phyloP scores from a whole-genome alignment of 1,284 basidiomycete genomes.

The Marasmius oreades region DNA sequence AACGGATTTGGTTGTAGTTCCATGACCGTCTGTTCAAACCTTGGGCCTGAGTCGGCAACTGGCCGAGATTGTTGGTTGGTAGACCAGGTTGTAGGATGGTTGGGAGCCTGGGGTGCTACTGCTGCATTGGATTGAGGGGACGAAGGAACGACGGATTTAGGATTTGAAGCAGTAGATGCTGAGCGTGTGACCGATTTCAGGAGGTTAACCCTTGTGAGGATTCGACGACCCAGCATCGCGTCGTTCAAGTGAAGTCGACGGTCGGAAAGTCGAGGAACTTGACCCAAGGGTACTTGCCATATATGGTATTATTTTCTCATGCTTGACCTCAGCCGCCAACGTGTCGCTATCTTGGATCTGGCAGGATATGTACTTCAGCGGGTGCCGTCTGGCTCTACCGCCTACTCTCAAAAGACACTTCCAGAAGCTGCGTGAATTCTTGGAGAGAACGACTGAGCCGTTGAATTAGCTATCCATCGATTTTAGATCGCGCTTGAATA shows the following conservation, averaged over 20 bases:
- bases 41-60: slow-evolving; percentile 52
- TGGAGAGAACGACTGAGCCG: too few species aligned
- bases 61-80: slow-evolving; percentile 68
- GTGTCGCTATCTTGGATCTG: too few species aligned
- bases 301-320: too few species aligned
- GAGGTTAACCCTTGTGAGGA: slow-evolving; percentile 3
- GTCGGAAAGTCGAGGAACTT: neutral
- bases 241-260: neutral
- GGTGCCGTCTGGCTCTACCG: too few species aligned
- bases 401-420: too few species aligned
- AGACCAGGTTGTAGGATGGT: slow-evolving; percentile 76
- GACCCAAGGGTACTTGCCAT: too few species aligned
- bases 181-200: slow-evolving; percentile 5
- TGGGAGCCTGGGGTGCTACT: slow-evolving; percentile 66
- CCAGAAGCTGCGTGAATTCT: too few species aligned
- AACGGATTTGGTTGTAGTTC: slow-evolving; percentile 87
- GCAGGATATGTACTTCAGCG: too few species aligned
- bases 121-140: slow-evolving; percentile 6
- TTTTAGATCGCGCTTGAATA: too few species aligned
- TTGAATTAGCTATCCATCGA: too few species aligned
- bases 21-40: slow-evolving; percentile 91
- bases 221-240: slow-evolving; percentile 10
- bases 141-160: slow-evolving; percentile 2
- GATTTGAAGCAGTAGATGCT: slow-evolving; percentile 13
- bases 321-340: too few species aligned